These are phyloP conservation scores for Hura crepitans DNA, from an alignment of 441 rosid genomes.

Conservation along the genomic window DNA sequence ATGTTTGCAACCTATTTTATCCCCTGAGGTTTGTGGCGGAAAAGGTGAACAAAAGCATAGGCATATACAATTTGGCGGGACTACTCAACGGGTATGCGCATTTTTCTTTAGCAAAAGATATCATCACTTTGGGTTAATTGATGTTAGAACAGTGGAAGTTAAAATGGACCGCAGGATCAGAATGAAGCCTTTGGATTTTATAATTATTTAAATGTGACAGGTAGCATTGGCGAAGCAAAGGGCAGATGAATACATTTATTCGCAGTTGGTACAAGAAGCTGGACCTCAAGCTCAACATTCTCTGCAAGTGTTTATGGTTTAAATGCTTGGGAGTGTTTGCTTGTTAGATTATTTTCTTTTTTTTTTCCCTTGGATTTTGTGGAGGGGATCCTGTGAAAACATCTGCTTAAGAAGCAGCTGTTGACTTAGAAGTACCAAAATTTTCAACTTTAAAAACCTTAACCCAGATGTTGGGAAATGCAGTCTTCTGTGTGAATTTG, in stretches of 20 bases:
- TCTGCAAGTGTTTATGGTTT: constrained; percentile 17
- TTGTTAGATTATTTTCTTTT: background rate
- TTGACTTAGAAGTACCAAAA: no score
- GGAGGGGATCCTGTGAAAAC: background rate
- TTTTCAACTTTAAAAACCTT: no score
- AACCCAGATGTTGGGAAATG: no score
- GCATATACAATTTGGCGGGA: constrained; percentile 59
- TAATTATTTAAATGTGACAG: constrained; percentile 20
- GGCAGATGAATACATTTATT: constrained; percentile 57
- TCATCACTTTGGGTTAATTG: background rate
- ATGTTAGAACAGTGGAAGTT: no score
- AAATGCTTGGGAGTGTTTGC: background rate
- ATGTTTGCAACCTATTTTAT: background rate
- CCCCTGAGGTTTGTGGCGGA: constrained; percentile 51
- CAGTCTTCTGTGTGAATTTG: no score
- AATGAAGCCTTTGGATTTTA: background rate
- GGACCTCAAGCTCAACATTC: constrained; percentile 32
- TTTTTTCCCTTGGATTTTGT: background rate
- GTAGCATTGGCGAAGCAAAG: constrained; percentile 65
- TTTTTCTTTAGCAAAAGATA: background rate
- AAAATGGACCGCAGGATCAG: background rate
- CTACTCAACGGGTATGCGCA: constrained; percentile 48
- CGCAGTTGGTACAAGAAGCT: constrained; percentile 47
- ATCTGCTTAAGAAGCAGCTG: no score
- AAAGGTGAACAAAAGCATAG: constrained; percentile 55